Percentiles rank a stretch among this genome's conserved stretches.
phyloP scores from a whole-genome alignment of 208 protist genomes.

The Tetramitus jugosus region DNA sequence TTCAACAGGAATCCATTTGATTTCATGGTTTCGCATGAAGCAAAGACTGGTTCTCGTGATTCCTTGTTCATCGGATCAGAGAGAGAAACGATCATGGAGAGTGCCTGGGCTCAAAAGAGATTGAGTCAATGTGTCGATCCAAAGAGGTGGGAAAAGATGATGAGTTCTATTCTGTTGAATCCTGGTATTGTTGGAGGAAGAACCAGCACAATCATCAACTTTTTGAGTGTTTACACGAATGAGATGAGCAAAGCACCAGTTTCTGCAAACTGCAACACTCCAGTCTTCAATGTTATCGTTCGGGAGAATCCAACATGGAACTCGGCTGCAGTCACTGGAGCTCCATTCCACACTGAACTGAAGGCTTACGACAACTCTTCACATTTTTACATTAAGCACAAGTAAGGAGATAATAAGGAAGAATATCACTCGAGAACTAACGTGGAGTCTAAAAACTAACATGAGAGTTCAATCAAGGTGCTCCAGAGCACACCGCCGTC shows the following conservation, averaged over 20 bases:
- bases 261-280: neutral
- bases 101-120: neutral
- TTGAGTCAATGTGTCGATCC: neutral
- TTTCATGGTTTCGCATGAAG: neutral
- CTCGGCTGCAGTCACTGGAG: neutral
- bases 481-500: no score
- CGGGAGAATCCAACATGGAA: no score
- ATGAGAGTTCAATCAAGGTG: no score
- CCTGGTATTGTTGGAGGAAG: neutral
- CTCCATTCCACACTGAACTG: neutral
- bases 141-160: neutral
- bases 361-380: neutral
- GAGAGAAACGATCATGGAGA: neutral
- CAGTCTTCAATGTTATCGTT: neutral
- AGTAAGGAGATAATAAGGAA: neutral
- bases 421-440: no score
- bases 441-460: no score
- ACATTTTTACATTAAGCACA: neutral
- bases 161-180: neutral
- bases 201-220: neutral
- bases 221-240: neutral
- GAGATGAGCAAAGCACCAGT: neutral
- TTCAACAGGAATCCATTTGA: constrained; percentile 2
- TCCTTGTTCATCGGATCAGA: neutral
- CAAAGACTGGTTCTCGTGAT: neutral